Base-by-base conservation (phyloP, 768 basidiomycete species). In the Leccinum pellstonianum region DNA sequence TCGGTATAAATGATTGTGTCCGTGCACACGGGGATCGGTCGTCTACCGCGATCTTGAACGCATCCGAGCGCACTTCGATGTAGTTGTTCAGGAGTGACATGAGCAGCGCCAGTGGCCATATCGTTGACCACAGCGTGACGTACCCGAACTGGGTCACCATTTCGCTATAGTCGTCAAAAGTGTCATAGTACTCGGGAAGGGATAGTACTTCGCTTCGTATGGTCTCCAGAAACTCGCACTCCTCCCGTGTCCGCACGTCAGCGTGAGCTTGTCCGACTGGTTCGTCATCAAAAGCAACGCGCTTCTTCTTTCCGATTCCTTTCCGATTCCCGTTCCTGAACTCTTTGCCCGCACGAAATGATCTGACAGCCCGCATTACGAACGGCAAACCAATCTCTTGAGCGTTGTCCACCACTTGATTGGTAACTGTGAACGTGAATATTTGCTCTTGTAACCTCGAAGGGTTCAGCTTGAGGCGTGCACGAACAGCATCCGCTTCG, bases 111-210 rank as follows among this genome's bases (percentile, higher is more conserved):
- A 98, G 78, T 3, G 95, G 93, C 94, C 95, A 98, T 59, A 95
- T 92, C 31, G 92, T 87, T 49, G 87, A 91, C 93, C 95, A 98
- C 21, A 98, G 78, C 8, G 86, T 86, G 31, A 98, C 86, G 70
- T 95, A 95, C 0, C 95, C 95, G 71, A 96, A 97, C 68, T 95
- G 93, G 9, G 90, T 89, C 15, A 91, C 91, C 95, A 99, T 98
- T 77, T 99, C 96, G 68, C 86, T 86, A 74, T 96, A 99, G 75
- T 98, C 96, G 55, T 79, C 83, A 66, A 93, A 95, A 6, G 90
- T 77, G 37, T 86, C 83, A 67, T 95, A 95, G 25, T 25, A 25
- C 41, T 86, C 86, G 0, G 94, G 91, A 51, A 95, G 77, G 25
- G 84, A 83, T 6, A 88, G 25, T 25, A 25, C 87, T 76, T 98